Conservation (phyloP, 1,284 basidiomycete species). For the Fomitiporia mediterranea region DNA sequence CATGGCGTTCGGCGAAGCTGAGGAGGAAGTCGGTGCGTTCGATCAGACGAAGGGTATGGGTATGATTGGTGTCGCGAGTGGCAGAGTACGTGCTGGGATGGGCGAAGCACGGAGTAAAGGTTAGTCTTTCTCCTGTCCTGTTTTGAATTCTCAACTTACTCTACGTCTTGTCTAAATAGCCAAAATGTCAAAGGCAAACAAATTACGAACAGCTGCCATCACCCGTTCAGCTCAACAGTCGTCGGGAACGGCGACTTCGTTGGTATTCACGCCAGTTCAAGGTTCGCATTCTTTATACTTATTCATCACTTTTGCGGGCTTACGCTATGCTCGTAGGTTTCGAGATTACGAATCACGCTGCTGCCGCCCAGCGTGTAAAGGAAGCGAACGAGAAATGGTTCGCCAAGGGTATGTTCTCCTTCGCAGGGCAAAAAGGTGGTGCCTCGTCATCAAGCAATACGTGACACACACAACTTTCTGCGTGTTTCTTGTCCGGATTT, state of each 20-base stretch:
- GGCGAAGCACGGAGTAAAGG: slow-evolving; percentile 88
- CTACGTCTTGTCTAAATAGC: slow-evolving; percentile 44
- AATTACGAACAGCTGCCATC: slow-evolving; percentile 81
- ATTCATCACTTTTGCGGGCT: neutral
- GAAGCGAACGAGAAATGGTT: slow-evolving; percentile 95
- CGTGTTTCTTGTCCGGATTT: neutral
- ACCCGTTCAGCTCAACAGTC: slow-evolving; percentile 67
- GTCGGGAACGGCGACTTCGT: slow-evolving; percentile 85
- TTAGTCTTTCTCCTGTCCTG: slow-evolving; percentile 33
- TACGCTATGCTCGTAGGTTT: slow-evolving; percentile 48
- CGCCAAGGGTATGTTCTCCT: slow-evolving; percentile 79
- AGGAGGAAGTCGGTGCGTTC: slow-evolving; percentile 94
- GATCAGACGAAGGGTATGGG: slow-evolving; percentile 96
- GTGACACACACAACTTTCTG: neutral
- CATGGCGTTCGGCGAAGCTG: slow-evolving; percentile 92
- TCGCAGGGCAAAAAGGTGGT: slow-evolving; percentile 63
- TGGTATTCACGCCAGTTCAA: slow-evolving; percentile 96
- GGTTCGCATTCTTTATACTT: slow-evolving; percentile 43
- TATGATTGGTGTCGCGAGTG: slow-evolving; percentile 86
- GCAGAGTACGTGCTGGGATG: slow-evolving; percentile 81
- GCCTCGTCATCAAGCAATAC: slow-evolving; percentile 4
- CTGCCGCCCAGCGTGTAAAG: slow-evolving; percentile 75
- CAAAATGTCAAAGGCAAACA: slow-evolving; percentile 96
- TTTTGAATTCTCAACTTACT: slow-evolving; percentile 12
- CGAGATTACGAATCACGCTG: slow-evolving; percentile 82